Base-by-base conservation (phyloP, 306 rosid genomes). In the Vigna angularis region DNA sequence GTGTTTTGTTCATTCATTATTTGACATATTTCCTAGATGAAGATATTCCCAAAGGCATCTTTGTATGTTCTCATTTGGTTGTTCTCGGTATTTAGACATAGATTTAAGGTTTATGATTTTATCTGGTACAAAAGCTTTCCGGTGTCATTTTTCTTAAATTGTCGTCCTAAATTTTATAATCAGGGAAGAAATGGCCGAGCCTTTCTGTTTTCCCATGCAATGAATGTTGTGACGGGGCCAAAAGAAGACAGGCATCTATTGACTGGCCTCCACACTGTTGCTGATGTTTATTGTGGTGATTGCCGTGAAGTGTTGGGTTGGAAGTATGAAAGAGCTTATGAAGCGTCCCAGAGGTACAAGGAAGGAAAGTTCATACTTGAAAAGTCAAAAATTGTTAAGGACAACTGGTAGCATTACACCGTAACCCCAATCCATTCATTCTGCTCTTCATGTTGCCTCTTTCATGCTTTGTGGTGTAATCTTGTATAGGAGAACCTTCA, bases 191-290 rank as follows among this genome's bases (percentile, higher is more conserved):
- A 91, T 16, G 93, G 98, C 47, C 91, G 98, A 74, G 98, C 98
- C 50, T 95, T 95, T 80, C 93, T 95, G 88, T 95, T 95, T 85
- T 91, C 98, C 75, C 98, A 95, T 57, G 96, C 93, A 3, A 95
- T 95, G 97, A 95, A 92, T 78, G 26, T 95, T 62, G 80, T 81
- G 13, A 86, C 90, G 0, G 98, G 98, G 71, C 89, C 97, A 70
- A 95, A 85, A 82, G 98, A 95, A 83, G 98, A 95, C 83, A 85
- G 98, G 48, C 88, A 88, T 89, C 97, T 95, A 74, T 2, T 88
- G 86, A 95, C 98, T 17, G 98, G 98, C 75, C 98, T 92, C 74
- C 98, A 95, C 81, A 95, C 98, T 22, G 98, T 95, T 70, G 96
- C 98, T 28, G 98, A 95, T 80, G 80, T 95, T 66, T 83, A 79